These are phyloP conservation scores for Astrothelium macrocarpum DNA, from an alignment of 495 filamentous ascomycete genomes.

Conservation along the genomic window DNA sequence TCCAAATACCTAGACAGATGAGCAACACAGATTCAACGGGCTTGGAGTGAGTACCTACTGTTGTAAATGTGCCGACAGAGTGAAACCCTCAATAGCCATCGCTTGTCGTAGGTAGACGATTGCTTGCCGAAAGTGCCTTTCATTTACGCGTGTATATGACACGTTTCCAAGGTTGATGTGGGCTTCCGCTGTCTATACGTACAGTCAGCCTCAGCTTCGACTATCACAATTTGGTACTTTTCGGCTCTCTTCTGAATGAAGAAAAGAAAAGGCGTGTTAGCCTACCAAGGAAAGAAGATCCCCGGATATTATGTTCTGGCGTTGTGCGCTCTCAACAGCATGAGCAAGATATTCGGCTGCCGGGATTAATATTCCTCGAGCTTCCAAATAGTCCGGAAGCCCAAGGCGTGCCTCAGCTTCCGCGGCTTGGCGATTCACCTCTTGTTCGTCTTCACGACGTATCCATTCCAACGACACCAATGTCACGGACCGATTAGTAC, in stretches of 20 bases:
- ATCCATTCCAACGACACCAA: slow-evolving; percentile 9
- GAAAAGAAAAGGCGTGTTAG: slow-evolving; percentile 1
- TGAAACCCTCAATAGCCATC: slow-evolving; percentile 31
- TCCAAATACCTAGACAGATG: slow-evolving; percentile 31
- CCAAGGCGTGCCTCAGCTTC: slow-evolving; percentile 33
- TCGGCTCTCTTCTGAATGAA: not conserved
- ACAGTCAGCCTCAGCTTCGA: slow-evolving; percentile 9
- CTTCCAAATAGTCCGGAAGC: slow-evolving; percentile 41
- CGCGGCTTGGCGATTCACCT: slow-evolving; percentile 14
- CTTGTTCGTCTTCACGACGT: slow-evolving; percentile 20
- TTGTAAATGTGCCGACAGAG: slow-evolving; percentile 36
- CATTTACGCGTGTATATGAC: slow-evolving; percentile 33
- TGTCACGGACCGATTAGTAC: slow-evolving; percentile 12
- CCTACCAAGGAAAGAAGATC: slow-evolving; percentile 37
- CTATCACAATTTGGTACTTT: not conserved
- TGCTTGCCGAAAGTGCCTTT: slow-evolving; percentile 38
- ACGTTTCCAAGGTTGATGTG: slow-evolving; percentile 47
- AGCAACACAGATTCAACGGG: not conserved
- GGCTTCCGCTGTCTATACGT: slow-evolving; percentile 40
- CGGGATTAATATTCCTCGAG: slow-evolving; percentile 38
- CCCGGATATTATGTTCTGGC: slow-evolving; percentile 32
- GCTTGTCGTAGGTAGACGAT: slow-evolving; percentile 39
- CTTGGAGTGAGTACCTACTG: slow-evolving; percentile 26
- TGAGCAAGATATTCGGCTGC: slow-evolving; percentile 40
- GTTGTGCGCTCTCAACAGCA: slow-evolving; percentile 34